Conservation (phyloP, 495 filamentous ascomycete species). For the Neurospora sp. region DNA sequence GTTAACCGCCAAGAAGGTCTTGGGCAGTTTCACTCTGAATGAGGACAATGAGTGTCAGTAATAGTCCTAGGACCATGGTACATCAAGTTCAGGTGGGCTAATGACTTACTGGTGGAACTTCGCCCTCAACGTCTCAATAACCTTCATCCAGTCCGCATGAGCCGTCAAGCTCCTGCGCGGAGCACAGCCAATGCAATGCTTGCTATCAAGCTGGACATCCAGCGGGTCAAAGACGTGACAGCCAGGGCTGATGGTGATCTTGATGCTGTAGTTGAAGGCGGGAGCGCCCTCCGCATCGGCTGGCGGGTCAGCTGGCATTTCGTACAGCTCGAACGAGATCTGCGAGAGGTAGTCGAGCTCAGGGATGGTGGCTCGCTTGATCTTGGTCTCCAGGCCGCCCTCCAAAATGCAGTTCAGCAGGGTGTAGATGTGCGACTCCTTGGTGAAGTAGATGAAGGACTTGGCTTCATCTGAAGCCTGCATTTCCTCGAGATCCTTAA, state of each 20-base stretch:
- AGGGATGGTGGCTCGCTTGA: conserved; percentile 80
- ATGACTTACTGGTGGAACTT: conserved; percentile 81
- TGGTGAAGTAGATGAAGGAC: conserved; percentile 97
- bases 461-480: conserved; percentile 89
- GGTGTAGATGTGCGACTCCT: conserved; percentile 97
- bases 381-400: conserved; percentile 88
- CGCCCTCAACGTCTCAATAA: conserved; percentile 84
- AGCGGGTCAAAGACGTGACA: conserved; percentile 93
- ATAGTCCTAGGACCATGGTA: neutral
- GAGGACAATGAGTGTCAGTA: neutral
- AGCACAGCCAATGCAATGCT: conserved; percentile 88
- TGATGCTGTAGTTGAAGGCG: conserved; percentile 83
- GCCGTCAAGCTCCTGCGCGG: conserved; percentile 79
- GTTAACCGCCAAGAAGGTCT: conserved; percentile 86
- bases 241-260: conserved; percentile 89
- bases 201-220: conserved; percentile 89
- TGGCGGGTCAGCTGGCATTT: conserved; percentile 64
- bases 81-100: neutral
- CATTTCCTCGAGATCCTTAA: conserved; percentile 92
- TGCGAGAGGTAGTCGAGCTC: conserved; percentile 97
- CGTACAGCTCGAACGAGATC: conserved; percentile 96
- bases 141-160: conserved; percentile 91
- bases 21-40: conserved; percentile 79
- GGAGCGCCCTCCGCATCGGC: conserved; percentile 31
- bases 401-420: conserved; percentile 95